Base-by-base conservation (phyloP, 352 stramenopile species). In the Aphanomyces stellatus region DNA sequence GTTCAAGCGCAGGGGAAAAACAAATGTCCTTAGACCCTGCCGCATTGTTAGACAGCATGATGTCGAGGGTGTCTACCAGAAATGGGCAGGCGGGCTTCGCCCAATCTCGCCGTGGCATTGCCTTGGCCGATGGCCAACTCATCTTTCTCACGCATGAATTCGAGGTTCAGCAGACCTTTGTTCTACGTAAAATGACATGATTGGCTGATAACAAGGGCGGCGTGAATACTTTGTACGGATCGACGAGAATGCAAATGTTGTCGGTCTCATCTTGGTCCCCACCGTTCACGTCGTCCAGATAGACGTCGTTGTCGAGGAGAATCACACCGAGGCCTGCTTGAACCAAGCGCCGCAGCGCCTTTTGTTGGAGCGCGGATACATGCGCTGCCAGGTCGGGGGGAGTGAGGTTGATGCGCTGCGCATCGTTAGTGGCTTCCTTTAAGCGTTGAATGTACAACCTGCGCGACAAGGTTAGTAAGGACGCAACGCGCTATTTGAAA, bases 131-230 rank as follows among this genome's bases (percentile, higher is more conserved):
- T 91, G 40, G 84, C 76, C 27, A 94, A 63, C 71, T 95, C 86
- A 59, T 95, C 86, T 75, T 93, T 78, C 51, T 95, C 86, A 11
- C 86, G 81, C 69, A 93, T 95, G 67, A 95, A 95, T 65, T 95
- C 86, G 63, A 93, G 86, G 22, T 93, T 51, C 5, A 95, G 65
- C 57, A 95, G 57, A 34, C 89, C 84, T 56, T 76, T 75, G 70
- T 88, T 67, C 60, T 67, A 57, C 41, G 31, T n/a, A 53, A 11
- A 24, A n/a, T n/a, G n/a, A n/a, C n/a, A n/a, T n/a, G n/a, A n/a
- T n/a, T n/a, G n/a, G n/a, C n/a, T n/a, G n/a, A n/a, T n/a, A n/a
- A n/a, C n/a, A n/a, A n/a, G n/a, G n/a, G n/a, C n/a, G n/a, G n/a
- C n/a, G n/a, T n/a, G 2, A 37, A 22, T 67, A 67, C 87, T 70